Conservation (phyloP, 495 filamentous ascomycete species). For the Daldinia bambusicola region DNA sequence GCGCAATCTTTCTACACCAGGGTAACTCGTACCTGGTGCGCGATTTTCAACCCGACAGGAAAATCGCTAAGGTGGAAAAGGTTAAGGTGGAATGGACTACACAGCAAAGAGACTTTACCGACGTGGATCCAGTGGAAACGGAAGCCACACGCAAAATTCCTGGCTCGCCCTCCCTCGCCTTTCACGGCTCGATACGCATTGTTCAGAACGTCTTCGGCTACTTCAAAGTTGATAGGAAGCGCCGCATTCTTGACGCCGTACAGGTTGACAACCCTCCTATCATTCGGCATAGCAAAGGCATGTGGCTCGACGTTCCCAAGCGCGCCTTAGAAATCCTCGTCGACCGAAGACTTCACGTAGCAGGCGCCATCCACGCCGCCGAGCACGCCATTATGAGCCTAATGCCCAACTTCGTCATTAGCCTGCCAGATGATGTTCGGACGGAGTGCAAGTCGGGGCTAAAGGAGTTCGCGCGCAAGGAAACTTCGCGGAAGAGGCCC, state of each 20-base stretch:
- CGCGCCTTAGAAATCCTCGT: conserved; percentile 81
- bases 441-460: conserved; percentile 88
- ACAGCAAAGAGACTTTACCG: conserved; percentile 91
- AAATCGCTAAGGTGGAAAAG: conserved; percentile 73
- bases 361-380: conserved; percentile 91
- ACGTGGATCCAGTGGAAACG: conserved; percentile 89
- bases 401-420: conserved; percentile 89
- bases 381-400: conserved; percentile 89
- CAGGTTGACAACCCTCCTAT: conserved; percentile 94
- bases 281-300: conserved; percentile 82
- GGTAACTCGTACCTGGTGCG: conserved; percentile 90
- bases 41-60: conserved; percentile 81
- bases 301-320: conserved; percentile 95
- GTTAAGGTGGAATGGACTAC: conserved; percentile 98
- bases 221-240: conserved; percentile 88
- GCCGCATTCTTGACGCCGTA: conserved; percentile 89
- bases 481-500: conserved; percentile 77
- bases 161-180: conserved; percentile 66
- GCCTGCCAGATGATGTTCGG: conserved; percentile 83
- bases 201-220: conserved; percentile 91
- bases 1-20: conserved; percentile 97
- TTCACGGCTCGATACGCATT: conserved; percentile 85
- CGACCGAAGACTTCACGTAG: conserved; percentile 77
- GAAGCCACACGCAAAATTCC: conserved; percentile 78
- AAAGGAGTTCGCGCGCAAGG: conserved; percentile 78